A percentile compares a stretch with the other conserved stretches of the same genome.
phyloP scores from a whole-genome alignment of 129 eudicot species.

The Chrysanthemum lavandulifolium region DNA sequence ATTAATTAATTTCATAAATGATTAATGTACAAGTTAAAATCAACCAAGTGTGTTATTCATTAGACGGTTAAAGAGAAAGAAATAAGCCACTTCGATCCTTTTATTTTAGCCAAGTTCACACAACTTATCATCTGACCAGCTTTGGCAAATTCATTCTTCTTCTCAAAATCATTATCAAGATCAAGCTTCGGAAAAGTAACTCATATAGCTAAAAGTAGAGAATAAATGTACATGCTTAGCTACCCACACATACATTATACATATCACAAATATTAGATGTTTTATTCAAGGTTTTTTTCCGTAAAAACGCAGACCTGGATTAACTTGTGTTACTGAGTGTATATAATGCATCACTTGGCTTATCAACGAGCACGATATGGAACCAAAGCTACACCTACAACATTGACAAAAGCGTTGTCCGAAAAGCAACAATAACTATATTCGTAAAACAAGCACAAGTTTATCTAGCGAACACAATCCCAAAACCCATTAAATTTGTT shows the following conservation, averaged over 20 bases:
- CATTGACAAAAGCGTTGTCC: conserved; percentile 3
- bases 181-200: conserved; percentile 78
- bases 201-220: conserved; percentile 52
- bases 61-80: no score
- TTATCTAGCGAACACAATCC: background rate
- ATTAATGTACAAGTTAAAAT: no score
- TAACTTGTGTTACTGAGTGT: conserved; percentile 69
- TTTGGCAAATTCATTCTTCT: conserved; percentile 85
- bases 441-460: background rate
- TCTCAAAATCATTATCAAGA: conserved; percentile 83
- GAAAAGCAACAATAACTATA: background rate
- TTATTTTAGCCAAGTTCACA: no score
- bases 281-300: background rate
- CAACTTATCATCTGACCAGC: conserved; percentile 20
- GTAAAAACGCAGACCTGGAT: conserved; percentile 88
- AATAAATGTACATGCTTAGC: background rate
- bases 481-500: no score
- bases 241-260: background rate
- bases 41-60: no score
- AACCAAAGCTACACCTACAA: background rate
- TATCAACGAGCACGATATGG: conserved; percentile 17
- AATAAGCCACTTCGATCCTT: no score
- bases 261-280: background rate
- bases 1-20: no score
- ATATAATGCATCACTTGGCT: conserved; percentile 73